Conservation (phyloP, 2,329 filamentous ascomycete species). For the Cercospora beticola region DNA sequence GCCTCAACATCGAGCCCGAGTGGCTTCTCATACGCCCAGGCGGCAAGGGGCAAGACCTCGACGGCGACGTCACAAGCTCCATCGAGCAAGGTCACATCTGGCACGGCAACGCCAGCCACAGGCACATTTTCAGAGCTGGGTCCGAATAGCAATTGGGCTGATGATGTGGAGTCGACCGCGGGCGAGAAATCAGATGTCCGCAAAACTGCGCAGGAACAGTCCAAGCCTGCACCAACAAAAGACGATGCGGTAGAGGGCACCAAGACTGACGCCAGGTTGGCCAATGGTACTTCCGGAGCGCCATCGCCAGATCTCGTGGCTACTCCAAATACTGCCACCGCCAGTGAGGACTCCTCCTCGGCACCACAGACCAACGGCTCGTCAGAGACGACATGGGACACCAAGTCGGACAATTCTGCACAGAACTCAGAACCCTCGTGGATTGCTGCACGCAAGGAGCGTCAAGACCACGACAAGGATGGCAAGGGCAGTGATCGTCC, state of each 20-base stretch:
- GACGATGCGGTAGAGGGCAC: constrained; percentile 34
- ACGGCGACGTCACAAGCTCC: constrained; percentile 46
- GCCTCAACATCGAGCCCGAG: constrained; percentile 32
- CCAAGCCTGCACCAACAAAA: constrained; percentile 33
- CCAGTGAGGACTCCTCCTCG: constrained; percentile 62
- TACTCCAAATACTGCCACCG: constrained; percentile 59
- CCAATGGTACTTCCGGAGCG: constrained; percentile 33
- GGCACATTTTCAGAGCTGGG: constrained; percentile 39
- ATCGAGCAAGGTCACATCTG: constrained; percentile 48
- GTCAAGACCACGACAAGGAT: constrained; percentile 30
- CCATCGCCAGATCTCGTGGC: constrained; percentile 57
- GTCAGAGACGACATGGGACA: constrained; percentile 67
- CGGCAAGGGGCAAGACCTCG: constrained; percentile 74
- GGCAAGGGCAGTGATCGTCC: constrained; percentile 14
- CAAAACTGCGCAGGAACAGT: constrained; percentile 28
- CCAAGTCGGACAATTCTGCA: constrained; percentile 61
- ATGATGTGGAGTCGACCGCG: constrained; percentile 49
- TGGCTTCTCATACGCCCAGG: constrained; percentile 89
- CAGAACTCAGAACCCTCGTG: constrained; percentile 65
- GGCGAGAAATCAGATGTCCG: constrained; percentile 41
- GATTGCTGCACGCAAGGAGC: constrained; percentile 50
- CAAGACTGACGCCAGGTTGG: constrained; percentile 33
- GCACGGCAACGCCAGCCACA: constrained; percentile 44
- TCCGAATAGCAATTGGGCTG: constrained; percentile 46
- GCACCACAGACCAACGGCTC: constrained; percentile 57